Conservation (phyloP, 2,329 filamentous ascomycete genomes). For the Fusarium sambucinum region DNA sequence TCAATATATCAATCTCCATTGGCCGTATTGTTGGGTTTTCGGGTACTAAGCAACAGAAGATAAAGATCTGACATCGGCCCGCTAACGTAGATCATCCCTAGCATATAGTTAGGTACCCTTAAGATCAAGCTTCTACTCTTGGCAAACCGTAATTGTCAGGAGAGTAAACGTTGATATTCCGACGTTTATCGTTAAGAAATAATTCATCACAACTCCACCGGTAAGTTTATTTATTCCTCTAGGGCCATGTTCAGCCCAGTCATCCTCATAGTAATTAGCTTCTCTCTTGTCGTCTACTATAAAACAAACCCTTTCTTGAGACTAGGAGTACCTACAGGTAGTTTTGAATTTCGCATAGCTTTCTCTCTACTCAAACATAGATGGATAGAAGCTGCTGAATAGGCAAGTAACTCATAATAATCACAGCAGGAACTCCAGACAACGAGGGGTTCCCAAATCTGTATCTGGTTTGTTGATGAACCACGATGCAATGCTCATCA, state of each 20-base stretch:
- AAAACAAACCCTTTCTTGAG: neutral
- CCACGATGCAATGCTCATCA: neutral
- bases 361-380: fast-evolving
- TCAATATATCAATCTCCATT: neutral
- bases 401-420: too few species aligned
- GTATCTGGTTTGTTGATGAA: neutral
- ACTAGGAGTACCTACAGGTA: neutral
- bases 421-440: neutral
- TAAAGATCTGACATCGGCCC: slow-evolving; percentile 7
- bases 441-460: too few species aligned
- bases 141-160: neutral
- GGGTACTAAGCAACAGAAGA: neutral
- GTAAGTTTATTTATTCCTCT: neutral
- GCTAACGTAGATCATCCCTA: neutral
- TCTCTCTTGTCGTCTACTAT: neutral
- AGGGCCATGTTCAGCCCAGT: neutral
- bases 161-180: neutral
- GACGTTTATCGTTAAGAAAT: too few species aligned
- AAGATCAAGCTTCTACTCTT: neutral
- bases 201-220: neutral
- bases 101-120: neutral
- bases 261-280: neutral
- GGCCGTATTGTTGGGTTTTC: too few species aligned
- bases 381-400: neutral
- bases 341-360: neutral